Percentiles rank a stretch among this genome's conserved stretches.
Conservation (phyloP, 305 asterid species). For the Fraxinus platypoda region DNA sequence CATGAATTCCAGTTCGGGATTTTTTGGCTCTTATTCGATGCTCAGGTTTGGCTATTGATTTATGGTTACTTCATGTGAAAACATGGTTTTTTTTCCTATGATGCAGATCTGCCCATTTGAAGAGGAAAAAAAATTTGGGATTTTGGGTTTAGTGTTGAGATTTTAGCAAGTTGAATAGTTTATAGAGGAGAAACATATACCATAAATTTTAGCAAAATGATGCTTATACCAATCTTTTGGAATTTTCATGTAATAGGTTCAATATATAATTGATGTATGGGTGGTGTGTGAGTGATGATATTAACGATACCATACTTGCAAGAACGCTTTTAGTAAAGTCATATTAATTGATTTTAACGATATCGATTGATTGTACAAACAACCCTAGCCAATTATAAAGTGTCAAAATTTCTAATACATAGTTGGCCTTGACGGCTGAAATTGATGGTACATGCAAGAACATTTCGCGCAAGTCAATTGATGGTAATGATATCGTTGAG, state of each 20-base stretch:
- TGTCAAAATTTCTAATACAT: not conserved
- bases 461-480: not conserved
- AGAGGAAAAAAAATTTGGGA: slow-evolving; percentile 7
- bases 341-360: not conserved
- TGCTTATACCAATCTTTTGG: slow-evolving; percentile 88
- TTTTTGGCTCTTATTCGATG: not conserved
- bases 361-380: not conserved
- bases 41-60: slow-evolving; percentile 12
- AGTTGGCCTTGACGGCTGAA: not conserved
- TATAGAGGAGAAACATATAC: slow-evolving; percentile 20
- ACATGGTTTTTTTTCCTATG: slow-evolving; percentile 15
- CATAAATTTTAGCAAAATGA: slow-evolving; percentile 56
- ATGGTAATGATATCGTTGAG: not conserved
- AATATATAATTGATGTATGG: no score
- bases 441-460: not conserved
- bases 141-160: slow-evolving; percentile 26
- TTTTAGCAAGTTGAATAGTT: slow-evolving; percentile 19
- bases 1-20: not conserved
- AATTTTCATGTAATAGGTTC: slow-evolving; percentile 68
- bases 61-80: slow-evolving; percentile 17
- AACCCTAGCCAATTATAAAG: not conserved
- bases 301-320: not conserved
- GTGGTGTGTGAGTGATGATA: not conserved
- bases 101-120: slow-evolving; percentile 38
- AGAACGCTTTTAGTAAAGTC: not conserved